Conservation (phyloP, 1,139 yeast genomes). For the Kodamaea plutei region DNA sequence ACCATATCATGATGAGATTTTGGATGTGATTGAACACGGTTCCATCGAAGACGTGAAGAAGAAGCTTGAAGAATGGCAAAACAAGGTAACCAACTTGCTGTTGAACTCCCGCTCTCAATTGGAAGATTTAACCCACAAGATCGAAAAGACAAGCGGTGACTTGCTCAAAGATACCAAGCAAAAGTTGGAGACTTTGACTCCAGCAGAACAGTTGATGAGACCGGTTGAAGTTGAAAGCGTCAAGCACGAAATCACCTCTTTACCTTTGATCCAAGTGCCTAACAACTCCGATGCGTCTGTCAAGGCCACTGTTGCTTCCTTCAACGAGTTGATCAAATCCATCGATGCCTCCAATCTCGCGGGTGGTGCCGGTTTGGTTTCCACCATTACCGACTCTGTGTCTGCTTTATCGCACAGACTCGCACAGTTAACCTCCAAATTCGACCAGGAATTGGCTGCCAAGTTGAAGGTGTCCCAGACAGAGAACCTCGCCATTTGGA, state of each 20-base stretch:
- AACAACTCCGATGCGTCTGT: conserved; percentile 43
- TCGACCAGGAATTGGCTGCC: conserved; percentile 39
- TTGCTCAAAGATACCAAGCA: conserved; percentile 32
- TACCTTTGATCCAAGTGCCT: conserved; percentile 31
- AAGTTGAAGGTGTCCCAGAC: conserved; percentile 41
- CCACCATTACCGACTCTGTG: conserved; percentile 30
- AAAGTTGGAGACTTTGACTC: conserved; percentile 36
- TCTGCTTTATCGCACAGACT: conserved; percentile 30
- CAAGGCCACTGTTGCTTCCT: conserved; percentile 41
- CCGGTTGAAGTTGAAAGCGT: conserved; percentile 39
- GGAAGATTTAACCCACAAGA: conserved; percentile 30
- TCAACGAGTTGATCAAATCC: conserved; percentile 50
- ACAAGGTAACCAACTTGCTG: conserved; percentile 20
- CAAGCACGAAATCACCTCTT: conserved; percentile 27
- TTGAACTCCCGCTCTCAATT: conserved; percentile 32
- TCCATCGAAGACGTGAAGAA: conserved; percentile 31
- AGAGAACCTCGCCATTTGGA: conserved; percentile 54
- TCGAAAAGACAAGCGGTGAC: conserved; percentile 34
- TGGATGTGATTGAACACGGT: conserved; percentile 39
- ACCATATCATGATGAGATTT: conserved; percentile 43
- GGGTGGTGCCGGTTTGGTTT: conserved; percentile 27
- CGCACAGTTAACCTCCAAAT: conserved; percentile 33
- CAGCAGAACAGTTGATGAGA: conserved; percentile 45
- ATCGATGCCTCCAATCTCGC: conserved; percentile 40
- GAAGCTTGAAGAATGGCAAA: conserved; percentile 17